Evolutionary conservation across 306 rosid species (phyloP).

Genomic region (Vigna unguiculata): DNA sequence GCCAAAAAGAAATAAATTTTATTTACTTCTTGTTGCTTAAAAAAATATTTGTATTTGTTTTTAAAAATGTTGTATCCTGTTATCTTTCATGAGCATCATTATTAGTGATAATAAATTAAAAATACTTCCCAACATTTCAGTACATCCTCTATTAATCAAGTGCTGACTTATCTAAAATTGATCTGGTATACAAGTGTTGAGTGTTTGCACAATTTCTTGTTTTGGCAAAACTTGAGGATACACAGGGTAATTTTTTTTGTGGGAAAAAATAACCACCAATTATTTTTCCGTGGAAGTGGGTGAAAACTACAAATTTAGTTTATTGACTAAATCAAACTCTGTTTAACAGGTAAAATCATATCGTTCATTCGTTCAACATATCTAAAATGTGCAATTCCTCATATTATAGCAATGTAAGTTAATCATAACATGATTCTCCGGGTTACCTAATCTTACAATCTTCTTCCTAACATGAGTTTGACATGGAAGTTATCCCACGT

Average conservation of each 20-base stretch:
- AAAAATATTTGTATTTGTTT: too few relatives aligned
- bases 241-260: background rate
- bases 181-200: too few relatives aligned
- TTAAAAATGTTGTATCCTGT: too few relatives aligned
- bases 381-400: slow-evolving; percentile 6
- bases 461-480: background rate
- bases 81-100: too few relatives aligned
- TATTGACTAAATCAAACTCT: slow-evolving; percentile 54
- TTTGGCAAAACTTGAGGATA: background rate
- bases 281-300: background rate
- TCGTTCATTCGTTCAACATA: slow-evolving; percentile 5
- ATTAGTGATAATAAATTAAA: too few relatives aligned
- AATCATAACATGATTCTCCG: background rate
- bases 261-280: background rate
- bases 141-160: too few relatives aligned
- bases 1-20: too few relatives aligned
- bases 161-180: too few relatives aligned
- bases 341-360: background rate
- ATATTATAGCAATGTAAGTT: slow-evolving; percentile 5
- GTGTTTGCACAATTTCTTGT: too few relatives aligned
- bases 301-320: background rate
- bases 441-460: background rate
- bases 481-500: background rate
- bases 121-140: too few relatives aligned
- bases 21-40: too few relatives aligned